Base-by-base conservation (phyloP, 805 yeast species). In the Candida awuae region DNA sequence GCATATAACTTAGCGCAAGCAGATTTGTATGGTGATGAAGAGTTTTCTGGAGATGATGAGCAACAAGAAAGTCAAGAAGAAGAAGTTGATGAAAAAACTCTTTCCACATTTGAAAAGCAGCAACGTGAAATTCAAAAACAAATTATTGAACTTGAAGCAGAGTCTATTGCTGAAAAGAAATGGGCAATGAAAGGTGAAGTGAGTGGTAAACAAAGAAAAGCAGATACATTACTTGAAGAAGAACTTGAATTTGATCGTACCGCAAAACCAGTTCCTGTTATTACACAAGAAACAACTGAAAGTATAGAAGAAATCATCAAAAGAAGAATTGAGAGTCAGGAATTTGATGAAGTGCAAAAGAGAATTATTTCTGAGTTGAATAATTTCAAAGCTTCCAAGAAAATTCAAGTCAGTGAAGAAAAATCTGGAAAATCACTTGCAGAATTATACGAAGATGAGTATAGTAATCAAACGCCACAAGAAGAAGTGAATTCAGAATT, bases 151-250 rank as follows among this genome's bases (percentile, higher is more conserved):
- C 67, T 88, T 35, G 98, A 90, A 62, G 75, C 77, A 32, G 97
- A 88, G 57, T 80, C 92, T 14, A 78, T 90, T 22, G 92, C 88
- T 4, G 90, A 82, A 42, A 90, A 92, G 65, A 78, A 77, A 52
- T 90, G 98, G 98, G 77, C 95, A 7, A 71, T 90, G 75, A 82
- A 79, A 52, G 98, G 98, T 62, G 98, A 92, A 62, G 87, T 85
- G 2, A 72, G 73, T 42, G 84, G 87, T 2, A 76, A 72, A 45
- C 82, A 80, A 48, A 72, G 98, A 55, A 95, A 94, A 7, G 67
- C 68, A 32, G 96, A 92, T 63, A 80, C 97, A 1, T 66, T 92
- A 29, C 60, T 92, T 41, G 80, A 79, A 31, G 95, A 84, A 51
- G 86, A 73, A 30, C 65, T 90, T 38, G 94, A 87, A 49, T 92